These are phyloP conservation scores for Fraxinus quadrangulata DNA, from an alignment of 257 asterid genomes.

Conservation along the genomic window DNA sequence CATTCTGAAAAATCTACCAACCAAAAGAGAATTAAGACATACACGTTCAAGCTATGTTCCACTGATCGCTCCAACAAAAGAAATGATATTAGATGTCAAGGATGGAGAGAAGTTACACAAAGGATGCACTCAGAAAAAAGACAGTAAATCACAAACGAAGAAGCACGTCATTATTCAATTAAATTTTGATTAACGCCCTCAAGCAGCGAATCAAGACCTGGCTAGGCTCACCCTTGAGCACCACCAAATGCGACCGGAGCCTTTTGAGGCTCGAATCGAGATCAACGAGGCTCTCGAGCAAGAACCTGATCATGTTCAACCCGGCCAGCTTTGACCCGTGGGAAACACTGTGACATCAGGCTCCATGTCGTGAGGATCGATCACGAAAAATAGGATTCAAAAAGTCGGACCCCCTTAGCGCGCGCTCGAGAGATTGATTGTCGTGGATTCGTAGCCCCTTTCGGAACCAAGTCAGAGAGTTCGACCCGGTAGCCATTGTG, in stretches of 20 bases:
- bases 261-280: slow-evolving; percentile 64
- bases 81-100: slow-evolving; percentile 18
- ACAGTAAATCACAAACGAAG: background rate
- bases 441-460: slow-evolving; percentile 90
- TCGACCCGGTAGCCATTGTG: slow-evolving; percentile 56
- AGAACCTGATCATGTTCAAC: slow-evolving; percentile 74
- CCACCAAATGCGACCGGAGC: slow-evolving; percentile 77
- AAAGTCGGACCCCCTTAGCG: slow-evolving; percentile 51
- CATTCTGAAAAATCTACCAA: background rate
- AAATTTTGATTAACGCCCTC: slow-evolving; percentile 51
- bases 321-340: slow-evolving; percentile 77
- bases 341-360: slow-evolving; percentile 67
- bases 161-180: background rate
- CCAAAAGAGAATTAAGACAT: background rate
- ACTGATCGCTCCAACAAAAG: slow-evolving; percentile 44
- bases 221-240: slow-evolving; percentile 83
- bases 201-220: slow-evolving; percentile 69
- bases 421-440: slow-evolving; percentile 77
- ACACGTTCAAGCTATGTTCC: slow-evolving; percentile 62
- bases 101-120: background rate
- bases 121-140: background rate
- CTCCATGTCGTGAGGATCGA: slow-evolving; percentile 93
- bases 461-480: slow-evolving; percentile 81
- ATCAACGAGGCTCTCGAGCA: slow-evolving; percentile 79
- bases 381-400: slow-evolving; percentile 83